These are phyloP conservation scores for Stramenopiles sp. DNA, from an alignment of 352 stramenopile species.

Conservation along the genomic window DNA sequence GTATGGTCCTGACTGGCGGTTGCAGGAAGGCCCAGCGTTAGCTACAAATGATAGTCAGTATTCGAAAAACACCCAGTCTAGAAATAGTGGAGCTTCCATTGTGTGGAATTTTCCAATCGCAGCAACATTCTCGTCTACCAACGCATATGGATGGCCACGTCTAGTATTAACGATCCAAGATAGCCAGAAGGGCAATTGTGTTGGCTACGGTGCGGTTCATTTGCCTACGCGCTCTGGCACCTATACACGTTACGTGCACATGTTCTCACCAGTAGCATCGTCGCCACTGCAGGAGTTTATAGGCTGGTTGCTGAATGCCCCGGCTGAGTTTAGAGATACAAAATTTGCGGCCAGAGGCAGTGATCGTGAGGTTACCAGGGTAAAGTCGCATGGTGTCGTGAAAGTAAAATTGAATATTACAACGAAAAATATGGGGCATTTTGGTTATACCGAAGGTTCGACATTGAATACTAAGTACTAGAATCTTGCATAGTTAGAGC, in stretches of 20 bases:
- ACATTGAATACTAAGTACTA: conserved; percentile 10
- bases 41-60: conserved; percentile 12
- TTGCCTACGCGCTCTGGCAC: conserved; percentile 45
- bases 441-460: conserved; percentile 29
- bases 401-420: conserved; percentile 41
- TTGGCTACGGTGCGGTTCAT: conserved; percentile 68
- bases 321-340: conserved; percentile 65
- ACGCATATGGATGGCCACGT: conserved; percentile 75
- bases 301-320: conserved; percentile 56
- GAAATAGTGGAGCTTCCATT: conserved; percentile 24
- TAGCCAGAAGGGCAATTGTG: conserved; percentile 57
- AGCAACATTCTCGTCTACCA: conserved; percentile 81
- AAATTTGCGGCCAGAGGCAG: conserved; percentile 47
- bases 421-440: conserved; percentile 36
- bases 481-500: too few species aligned
- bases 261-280: conserved; percentile 62
- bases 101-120: conserved; percentile 87
- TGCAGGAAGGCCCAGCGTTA: conserved; percentile 38
- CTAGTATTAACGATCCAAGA: conserved; percentile 72
- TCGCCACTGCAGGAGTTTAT: conserved; percentile 58
- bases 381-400: conserved; percentile 22
- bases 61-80: not conserved
- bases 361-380: conserved; percentile 32
- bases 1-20: conserved; percentile 69
- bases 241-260: conserved; percentile 42